Conservation (phyloP, 2,329 filamentous ascomycete species). For the Xylariaceae sp. region DNA sequence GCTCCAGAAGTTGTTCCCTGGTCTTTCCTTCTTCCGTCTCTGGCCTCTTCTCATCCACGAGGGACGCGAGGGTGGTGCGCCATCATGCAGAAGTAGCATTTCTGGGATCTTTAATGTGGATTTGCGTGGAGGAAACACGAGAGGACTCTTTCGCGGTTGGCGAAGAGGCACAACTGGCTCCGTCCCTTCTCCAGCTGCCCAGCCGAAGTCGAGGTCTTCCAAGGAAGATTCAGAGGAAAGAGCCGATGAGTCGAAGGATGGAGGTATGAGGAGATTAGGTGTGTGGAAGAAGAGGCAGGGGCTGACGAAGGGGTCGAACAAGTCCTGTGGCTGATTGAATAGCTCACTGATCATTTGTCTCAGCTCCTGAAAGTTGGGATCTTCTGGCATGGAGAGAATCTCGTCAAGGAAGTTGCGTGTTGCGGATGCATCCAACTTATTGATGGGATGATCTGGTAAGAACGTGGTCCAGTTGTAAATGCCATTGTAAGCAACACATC, state of each 20-base stretch:
- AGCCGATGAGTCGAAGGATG: constrained; percentile 36
- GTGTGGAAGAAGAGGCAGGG: constrained; percentile 54
- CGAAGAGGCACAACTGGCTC: constrained; percentile 2
- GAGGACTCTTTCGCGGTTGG: constrained; percentile 27
- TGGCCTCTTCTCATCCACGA: constrained; percentile 16
- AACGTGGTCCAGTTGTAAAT: constrained; percentile 62
- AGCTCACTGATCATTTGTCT: constrained; percentile 34
- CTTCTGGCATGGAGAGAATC: constrained; percentile 20
- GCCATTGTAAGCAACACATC: constrained; percentile 52
- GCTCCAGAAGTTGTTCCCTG: constrained; percentile 38
- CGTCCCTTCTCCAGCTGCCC: constrained; percentile 2
- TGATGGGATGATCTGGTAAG: constrained; percentile 46
- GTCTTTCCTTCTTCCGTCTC: constrained; percentile 16
- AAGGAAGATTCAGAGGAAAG: constrained; percentile 21
- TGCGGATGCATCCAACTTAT: constrained; percentile 25
- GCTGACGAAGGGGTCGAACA: constrained; percentile 58
- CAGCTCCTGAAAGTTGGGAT: constrained; percentile 35
- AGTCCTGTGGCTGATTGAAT: constrained; percentile 43
- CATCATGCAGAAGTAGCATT: constrained; percentile 43
- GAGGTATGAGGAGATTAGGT: constrained; percentile 42
- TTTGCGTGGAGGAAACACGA: constrained; percentile 43
- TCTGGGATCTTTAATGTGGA: constrained; percentile 47
- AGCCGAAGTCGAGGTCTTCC: constrained; percentile 22
- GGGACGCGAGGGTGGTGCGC: constrained; percentile 19
- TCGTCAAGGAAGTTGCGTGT: constrained; percentile 16